Evolutionary conservation across 148 eudicot species (phyloP).

Genomic region (Camellia sinensis): DNA sequence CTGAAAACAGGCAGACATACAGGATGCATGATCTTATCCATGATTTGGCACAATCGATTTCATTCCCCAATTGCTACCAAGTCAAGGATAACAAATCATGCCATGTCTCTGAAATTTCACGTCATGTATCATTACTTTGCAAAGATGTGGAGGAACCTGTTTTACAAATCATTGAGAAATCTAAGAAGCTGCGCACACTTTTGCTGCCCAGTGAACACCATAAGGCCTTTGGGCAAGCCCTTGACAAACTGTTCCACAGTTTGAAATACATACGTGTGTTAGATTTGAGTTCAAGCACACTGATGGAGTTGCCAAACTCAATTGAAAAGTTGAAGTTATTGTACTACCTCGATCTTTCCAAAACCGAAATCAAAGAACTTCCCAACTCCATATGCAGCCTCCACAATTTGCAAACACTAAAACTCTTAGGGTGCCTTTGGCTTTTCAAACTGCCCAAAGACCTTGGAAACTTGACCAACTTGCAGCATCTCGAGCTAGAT

Average conservation of each 20-base stretch:
- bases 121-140: conserved; percentile 20
- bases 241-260: conserved; percentile 21
- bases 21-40: conserved; percentile 36
- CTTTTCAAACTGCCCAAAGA: conserved; percentile 29
- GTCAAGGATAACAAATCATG: conserved; percentile 7
- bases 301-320: conserved; percentile 28
- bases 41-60: conserved; percentile 30
- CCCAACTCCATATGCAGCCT: conserved; percentile 35
- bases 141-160: conserved; percentile 21
- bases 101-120: not conserved
- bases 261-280: conserved; percentile 26
- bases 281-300: conserved; percentile 32
- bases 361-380: conserved; percentile 27
- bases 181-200: conserved; percentile 24
- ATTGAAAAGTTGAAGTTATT: conserved; percentile 30
- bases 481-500: conserved; percentile 35
- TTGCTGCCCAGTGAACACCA: conserved; percentile 10
- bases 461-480: conserved; percentile 26
- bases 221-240: conserved; percentile 23
- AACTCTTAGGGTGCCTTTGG: conserved; percentile 32
- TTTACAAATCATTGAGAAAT: conserved; percentile 12
- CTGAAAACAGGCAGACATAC: conserved; percentile 21
- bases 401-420: conserved; percentile 26
- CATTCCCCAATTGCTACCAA: conserved; percentile 10
- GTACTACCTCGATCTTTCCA: conserved; percentile 31